Percentiles rank a stretch among this genome's conserved stretches.
phyloP scores from a whole-genome alignment of 441 rosid genomes.

The Euphorbia corollata region DNA sequence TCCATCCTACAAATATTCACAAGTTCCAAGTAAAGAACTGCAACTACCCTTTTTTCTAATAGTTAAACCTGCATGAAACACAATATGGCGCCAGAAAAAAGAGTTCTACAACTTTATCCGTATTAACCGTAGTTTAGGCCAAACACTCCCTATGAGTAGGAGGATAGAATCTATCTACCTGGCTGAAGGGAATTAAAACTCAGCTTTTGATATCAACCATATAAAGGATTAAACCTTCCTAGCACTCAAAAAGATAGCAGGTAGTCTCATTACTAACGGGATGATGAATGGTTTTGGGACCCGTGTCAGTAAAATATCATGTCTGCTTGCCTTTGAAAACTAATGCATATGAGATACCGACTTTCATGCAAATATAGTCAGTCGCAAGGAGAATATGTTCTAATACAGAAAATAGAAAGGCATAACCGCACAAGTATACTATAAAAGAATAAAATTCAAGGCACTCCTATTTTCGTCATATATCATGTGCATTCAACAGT shows the following conservation, averaged over 20 bases:
- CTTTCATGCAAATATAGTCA: not conserved
- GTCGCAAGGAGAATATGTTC: not conserved
- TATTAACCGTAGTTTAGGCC: not conserved
- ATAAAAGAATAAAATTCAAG: not conserved
- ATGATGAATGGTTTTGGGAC: not conserved
- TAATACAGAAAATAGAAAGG: not conserved
- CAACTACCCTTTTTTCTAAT: not conserved
- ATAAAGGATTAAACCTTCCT: not conserved
- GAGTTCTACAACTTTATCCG: not conserved
- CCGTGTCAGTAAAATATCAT: not conserved
- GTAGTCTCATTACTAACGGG: not conserved
- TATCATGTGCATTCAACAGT: not conserved
- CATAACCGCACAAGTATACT: too few relatives aligned
- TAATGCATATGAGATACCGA: not conserved
- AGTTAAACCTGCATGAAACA: constrained; percentile 1
- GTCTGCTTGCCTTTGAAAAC: not conserved
- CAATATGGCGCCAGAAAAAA: not conserved
- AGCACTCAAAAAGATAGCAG: not conserved
- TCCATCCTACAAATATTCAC: constrained; percentile 54
- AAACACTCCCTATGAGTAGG: not conserved
- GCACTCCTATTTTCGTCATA: not conserved
- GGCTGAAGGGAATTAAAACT: not conserved
- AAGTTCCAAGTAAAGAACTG: not conserved
- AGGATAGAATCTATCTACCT: not conserved
- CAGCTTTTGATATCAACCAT: not conserved